Base-by-base conservation (phyloP, 1,139 yeast genomes). In the Pichia sp. region DNA sequence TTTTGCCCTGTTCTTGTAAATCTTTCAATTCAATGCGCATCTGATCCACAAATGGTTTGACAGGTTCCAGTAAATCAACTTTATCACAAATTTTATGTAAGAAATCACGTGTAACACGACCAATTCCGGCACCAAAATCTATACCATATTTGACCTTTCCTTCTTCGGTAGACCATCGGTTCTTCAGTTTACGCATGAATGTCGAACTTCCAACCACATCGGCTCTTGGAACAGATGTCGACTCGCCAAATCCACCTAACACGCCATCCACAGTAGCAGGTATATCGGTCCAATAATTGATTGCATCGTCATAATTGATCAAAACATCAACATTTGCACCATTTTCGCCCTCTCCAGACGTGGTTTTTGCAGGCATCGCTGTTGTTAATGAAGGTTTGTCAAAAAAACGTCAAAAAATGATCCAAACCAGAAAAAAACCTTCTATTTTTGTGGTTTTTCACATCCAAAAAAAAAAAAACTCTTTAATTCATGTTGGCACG, bases 101-200 rank as follows among this genome's bases (percentile, higher is more conserved):
- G 56, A 92, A 77, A 56, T 85, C 95, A 49, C 90, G 72, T 0
- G 97, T 87, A 41, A 92, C 88, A 44, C 98, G 71, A 3, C 98
- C 98, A 37, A 92, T 90, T 3, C 97, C 98, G 1, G 97, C 97
- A 16, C 97, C 98, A 64, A 92, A 79, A 59, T 92, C 98, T 36
- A 85, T 77, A 4, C 87, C 86, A 43, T 77, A 67, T 54, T 74
- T 81, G 38, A 63, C 55, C 37, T 69, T 62, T 1, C 73, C 80
- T 1, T 65, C 67, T 5, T 72, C 78, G 26, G 71, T 66, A 3
- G 66, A 67, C 80, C 85, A 81, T 50, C 92, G 68, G 7, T 86
- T 68, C 50, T 73, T 77, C 42, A 90, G 66, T 54, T 87, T 84
- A 44, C 95, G 69, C 44, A 90, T 64, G 55, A 92, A 87, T 5